Conservation (phyloP, 331 rosid genomes). For the Spiraea crenata region DNA sequence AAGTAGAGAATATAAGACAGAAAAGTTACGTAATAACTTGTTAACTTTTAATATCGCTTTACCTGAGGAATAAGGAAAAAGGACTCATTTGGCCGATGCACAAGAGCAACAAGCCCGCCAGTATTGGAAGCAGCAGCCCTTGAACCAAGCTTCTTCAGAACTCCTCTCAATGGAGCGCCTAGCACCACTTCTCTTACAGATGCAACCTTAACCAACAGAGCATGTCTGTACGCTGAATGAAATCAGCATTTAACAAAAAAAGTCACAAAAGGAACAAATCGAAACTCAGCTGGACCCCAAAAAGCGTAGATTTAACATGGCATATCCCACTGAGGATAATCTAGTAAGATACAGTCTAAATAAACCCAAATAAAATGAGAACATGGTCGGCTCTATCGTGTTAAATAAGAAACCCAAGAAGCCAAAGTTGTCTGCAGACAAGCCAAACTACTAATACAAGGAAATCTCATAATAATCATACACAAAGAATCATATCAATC, state of each 20-base stretch:
- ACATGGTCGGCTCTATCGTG: not conserved
- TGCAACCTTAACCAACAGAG: slow-evolving; percentile 82
- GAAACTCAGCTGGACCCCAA: slow-evolving; percentile 1
- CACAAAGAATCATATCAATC: not conserved
- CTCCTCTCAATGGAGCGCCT: slow-evolving; percentile 86
- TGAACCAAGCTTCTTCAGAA: slow-evolving; percentile 64
- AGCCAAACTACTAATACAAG: not conserved
- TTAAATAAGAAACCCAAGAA: not conserved
- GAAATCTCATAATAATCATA: not conserved
- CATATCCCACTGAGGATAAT: not conserved
- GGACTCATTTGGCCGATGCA: slow-evolving; percentile 87
- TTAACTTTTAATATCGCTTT: not conserved
- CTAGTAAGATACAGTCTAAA: not conserved
- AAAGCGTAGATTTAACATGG: not conserved
- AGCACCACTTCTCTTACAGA: slow-evolving; percentile 90
- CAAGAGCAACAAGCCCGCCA: slow-evolving; percentile 70
- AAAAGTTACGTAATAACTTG: not conserved
- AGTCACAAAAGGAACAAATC: slow-evolving; percentile 8
- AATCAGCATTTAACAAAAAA: slow-evolving; percentile 23
- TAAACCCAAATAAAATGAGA: not conserved
- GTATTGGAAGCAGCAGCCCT: slow-evolving; percentile 52
- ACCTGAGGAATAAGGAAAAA: slow-evolving; percentile 88
- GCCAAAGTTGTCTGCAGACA: not conserved
- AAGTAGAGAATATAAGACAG: not conserved
- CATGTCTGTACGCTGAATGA: slow-evolving; percentile 62